Evolutionary conservation across 441 rosid genomes (phyloP).

Genomic region (Populus hybrid): DNA sequence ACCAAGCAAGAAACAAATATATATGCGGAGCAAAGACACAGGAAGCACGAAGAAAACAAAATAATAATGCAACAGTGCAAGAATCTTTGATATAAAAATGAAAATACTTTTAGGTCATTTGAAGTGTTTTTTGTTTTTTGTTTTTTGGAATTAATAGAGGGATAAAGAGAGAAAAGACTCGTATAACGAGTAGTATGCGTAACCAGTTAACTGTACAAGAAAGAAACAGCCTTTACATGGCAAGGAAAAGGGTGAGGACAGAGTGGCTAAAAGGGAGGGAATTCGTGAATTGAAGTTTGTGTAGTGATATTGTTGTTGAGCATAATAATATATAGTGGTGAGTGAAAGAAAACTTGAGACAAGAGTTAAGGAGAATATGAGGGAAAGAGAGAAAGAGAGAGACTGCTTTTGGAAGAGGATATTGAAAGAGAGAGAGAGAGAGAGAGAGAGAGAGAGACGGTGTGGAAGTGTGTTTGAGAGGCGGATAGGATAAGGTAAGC

Average conservation of each 20-base stretch:
- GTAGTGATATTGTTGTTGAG: not conserved
- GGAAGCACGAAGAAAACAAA: not conserved
- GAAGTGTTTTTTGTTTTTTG: not conserved
- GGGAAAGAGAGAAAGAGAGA: not conserved
- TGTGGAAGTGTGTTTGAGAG: not conserved
- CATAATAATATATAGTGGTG: not conserved
- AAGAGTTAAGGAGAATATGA: conserved; percentile 9
- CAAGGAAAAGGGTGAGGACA: not conserved
- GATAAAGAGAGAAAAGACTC: not conserved
- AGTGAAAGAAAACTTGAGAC: conserved; percentile 15
- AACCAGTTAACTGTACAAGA: not conserved
- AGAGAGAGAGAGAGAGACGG: not conserved
- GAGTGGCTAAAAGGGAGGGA: not conserved
- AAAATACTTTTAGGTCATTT: no score
- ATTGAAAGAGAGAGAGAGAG: conserved; percentile 19
- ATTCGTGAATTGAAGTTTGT: not conserved
- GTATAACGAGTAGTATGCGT: not conserved
- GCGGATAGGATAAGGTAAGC: conserved; percentile 77
- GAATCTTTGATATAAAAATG: no score
- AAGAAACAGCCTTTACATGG: not conserved
- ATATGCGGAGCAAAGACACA: not conserved
- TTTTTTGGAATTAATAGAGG: no score
- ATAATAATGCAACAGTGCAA: not conserved
- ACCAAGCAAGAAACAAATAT: not conserved
- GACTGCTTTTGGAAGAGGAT: conserved; percentile 18